Conservation (phyloP, 306 rosid genomes). For the Corylus heterophylla region DNA sequence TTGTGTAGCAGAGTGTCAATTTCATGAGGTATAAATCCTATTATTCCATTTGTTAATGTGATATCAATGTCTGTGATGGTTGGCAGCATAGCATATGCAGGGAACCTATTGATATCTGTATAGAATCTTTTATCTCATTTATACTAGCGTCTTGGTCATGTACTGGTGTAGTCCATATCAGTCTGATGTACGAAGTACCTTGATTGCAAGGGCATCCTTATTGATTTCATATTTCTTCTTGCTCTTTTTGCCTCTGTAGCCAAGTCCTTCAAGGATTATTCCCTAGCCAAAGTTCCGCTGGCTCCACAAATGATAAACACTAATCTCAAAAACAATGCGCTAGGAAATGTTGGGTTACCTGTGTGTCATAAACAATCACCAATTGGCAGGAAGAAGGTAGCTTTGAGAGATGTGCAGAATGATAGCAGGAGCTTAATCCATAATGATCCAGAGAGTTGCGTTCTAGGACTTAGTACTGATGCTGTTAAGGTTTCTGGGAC, state of each 20-base stretch:
- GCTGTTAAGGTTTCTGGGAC: conserved; percentile 31
- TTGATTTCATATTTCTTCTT: background rate
- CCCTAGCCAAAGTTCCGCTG: too few species aligned
- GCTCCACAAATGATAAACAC: too few species aligned
- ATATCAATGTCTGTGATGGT: background rate
- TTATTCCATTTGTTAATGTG: background rate
- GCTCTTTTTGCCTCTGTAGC: background rate
- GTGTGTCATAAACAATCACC: conserved; percentile 32
- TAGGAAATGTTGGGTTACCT: conserved; percentile 23
- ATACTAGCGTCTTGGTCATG: background rate
- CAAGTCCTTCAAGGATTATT: conserved; percentile 1
- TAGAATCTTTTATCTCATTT: conserved; percentile 1
- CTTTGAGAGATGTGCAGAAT: conserved; percentile 45
- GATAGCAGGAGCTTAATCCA: conserved; percentile 23
- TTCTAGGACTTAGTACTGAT: conserved; percentile 19
- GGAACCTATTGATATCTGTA: background rate
- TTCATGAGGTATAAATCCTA: background rate
- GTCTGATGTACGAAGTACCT: background rate
- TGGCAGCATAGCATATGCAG: background rate
- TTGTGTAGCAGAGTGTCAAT: background rate
- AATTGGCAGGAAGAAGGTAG: conserved; percentile 33
- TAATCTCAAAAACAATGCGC: background rate
- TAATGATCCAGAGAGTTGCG: conserved; percentile 22
- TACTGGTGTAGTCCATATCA: background rate
- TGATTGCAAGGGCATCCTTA: background rate